Conservation (phyloP, 768 basidiomycete genomes). For the Lentinus tigrinus region DNA sequence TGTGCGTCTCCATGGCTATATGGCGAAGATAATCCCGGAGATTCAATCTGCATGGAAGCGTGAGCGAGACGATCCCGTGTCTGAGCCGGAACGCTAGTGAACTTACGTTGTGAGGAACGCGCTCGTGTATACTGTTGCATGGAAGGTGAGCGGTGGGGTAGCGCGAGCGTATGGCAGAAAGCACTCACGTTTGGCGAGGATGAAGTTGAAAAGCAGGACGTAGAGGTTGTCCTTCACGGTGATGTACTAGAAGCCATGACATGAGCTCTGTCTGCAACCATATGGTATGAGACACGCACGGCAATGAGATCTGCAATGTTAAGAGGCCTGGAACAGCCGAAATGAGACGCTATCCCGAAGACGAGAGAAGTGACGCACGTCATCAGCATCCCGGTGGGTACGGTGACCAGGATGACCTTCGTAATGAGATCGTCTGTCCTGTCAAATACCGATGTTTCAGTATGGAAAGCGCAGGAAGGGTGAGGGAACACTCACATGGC, state of each 20-base stretch:
- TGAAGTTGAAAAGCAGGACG: background rate
- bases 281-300: background rate
- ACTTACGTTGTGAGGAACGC: background rate
- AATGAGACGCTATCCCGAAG: too few relatives aligned
- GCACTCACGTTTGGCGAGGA: background rate
- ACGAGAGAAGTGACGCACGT: background rate
- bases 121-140: background rate
- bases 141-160: background rate
- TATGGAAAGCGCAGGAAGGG: too few relatives aligned
- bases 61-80: background rate
- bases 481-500: too few relatives aligned
- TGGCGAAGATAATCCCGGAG: background rate
- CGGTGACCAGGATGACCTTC: background rate
- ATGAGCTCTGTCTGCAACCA: background rate
- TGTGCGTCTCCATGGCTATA: background rate
- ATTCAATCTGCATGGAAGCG: background rate
- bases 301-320: background rate
- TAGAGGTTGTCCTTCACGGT: background rate
- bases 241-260: background rate
- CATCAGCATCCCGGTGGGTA: background rate
- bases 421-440: background rate
- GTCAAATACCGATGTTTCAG: too few relatives aligned
- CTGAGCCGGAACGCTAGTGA: too few relatives aligned
- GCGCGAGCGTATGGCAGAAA: background rate
- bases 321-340: background rate